Evolutionary conservation across 768 basidiomycete genomes (phyloP).

Genomic region (Panus rudis): DNA sequence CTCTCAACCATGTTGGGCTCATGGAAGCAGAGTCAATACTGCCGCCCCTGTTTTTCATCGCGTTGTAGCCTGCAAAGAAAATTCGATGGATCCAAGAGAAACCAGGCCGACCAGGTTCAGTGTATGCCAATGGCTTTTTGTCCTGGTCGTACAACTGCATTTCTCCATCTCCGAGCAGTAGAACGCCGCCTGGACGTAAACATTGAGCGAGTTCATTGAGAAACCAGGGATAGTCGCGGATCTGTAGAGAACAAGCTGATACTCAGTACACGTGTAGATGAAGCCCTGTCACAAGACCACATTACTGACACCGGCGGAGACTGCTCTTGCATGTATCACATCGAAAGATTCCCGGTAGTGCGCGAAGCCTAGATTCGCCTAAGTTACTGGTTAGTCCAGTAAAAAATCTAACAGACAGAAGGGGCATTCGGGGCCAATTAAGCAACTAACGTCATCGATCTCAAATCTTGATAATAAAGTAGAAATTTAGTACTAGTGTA

Average conservation of each 20-base stretch:
- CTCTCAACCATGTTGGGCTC: constrained; percentile 23
- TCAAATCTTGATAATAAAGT: constrained; percentile 20
- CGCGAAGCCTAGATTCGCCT: constrained; percentile 29
- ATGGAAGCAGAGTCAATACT: constrained; percentile 20
- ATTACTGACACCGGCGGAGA: constrained; percentile 24
- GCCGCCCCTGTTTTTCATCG: constrained; percentile 25
- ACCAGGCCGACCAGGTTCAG: constrained; percentile 15
- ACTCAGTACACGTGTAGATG: background rate
- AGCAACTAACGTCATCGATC: constrained; percentile 28
- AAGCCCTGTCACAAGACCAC: background rate
- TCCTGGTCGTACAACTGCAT: constrained; percentile 27
- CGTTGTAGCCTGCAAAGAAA: constrained; percentile 26
- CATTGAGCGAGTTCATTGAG: constrained; percentile 20
- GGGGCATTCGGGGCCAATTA: background rate
- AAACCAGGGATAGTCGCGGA: constrained; percentile 23
- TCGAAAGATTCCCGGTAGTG: constrained; percentile 26
- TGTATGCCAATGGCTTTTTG: constrained; percentile 17
- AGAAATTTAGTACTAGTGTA: background rate
- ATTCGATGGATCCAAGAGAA: constrained; percentile 23
- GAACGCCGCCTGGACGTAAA: constrained; percentile 25
- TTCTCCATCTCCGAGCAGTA: constrained; percentile 26
- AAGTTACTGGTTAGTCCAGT: constrained; percentile 2
- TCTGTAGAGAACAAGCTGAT: constrained; percentile 11
- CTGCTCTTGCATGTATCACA: constrained; percentile 25
- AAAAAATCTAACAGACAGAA: background rate